Percentiles rank a stretch among this genome's conserved stretches.
Conservation (phyloP, 805 yeast genomes). For the Jamesozyma jinghongensis region DNA sequence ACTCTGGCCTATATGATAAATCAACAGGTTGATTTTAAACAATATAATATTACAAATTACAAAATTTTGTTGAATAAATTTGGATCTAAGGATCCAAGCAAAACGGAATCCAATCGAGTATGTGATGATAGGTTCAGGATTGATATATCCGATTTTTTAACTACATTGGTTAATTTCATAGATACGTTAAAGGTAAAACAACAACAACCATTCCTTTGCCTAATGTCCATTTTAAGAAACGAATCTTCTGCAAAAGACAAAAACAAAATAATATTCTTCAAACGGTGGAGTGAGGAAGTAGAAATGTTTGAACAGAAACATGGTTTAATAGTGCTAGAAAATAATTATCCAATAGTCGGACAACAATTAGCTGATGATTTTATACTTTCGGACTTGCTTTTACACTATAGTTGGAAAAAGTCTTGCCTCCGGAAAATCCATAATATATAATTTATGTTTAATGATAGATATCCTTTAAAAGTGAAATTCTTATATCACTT, state of each 20-base stretch:
- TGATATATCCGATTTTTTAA: no score
- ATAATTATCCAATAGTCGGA: conserved; percentile 11
- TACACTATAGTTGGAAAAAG: conserved; percentile 13
- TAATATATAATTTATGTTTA: no score
- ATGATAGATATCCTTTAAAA: no score
- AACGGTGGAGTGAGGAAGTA: conserved; percentile 10
- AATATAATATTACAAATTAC: conserved; percentile 8
- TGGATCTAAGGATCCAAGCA: neutral
- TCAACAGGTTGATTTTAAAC: conserved; percentile 3
- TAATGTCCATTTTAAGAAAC: conserved; percentile 6
- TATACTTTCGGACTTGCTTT: conserved; percentile 1
- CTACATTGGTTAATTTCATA: conserved; percentile 10
- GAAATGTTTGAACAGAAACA: conserved; percentile 10
- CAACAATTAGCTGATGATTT: neutral
- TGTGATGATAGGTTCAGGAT: no score
- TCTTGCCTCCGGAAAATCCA: no score
- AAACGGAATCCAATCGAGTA: no score
- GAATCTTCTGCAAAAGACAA: neutral
- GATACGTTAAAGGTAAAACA: conserved; percentile 12
- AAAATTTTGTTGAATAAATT: conserved; percentile 1
- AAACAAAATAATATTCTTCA: neutral
- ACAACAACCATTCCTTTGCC: conserved; percentile 24
- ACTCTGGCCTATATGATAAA: conserved; percentile 18
- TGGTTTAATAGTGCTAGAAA: conserved; percentile 5
- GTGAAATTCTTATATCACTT: no score